Conservation (phyloP, 78 protist genomes). For the Creolimax fragrantissima region DNA sequence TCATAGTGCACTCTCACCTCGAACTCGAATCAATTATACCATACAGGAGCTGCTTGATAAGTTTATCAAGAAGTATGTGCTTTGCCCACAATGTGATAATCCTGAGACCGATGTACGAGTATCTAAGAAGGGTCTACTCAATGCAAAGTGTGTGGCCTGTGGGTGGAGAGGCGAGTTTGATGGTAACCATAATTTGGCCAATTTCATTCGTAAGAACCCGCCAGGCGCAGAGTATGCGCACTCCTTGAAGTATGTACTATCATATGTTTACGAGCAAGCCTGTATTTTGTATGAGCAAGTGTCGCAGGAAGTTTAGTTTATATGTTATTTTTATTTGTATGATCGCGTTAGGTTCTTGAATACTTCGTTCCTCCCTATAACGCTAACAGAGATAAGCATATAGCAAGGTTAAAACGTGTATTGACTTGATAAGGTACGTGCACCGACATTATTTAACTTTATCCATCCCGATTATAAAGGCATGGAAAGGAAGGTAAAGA, state of each 20-base stretch:
- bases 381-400: too few species aligned
- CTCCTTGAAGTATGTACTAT: not conserved
- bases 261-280: too few species aligned
- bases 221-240: conserved; percentile 30
- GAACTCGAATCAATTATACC: too few species aligned
- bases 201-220: conserved; percentile 68
- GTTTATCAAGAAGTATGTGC: conserved; percentile 74
- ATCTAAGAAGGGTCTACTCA: not conserved
- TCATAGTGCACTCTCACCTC: too few species aligned
- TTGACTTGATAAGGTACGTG: too few species aligned
- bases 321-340: too few species aligned
- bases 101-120: conserved; percentile 63
- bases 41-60: conserved; percentile 55
- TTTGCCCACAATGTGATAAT: conserved; percentile 69
- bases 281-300: too few species aligned
- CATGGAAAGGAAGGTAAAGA: not conserved
- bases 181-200: conserved; percentile 24
- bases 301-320: too few species aligned
- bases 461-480: not conserved
- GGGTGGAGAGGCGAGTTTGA: conserved; percentile 42
- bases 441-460: too few species aligned
- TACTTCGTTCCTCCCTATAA: too few species aligned
- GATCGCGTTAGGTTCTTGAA: too few species aligned
- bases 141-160: conserved; percentile 66
- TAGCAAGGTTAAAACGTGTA: too few species aligned